These are phyloP conservation scores for Arthrobotrys pseudoclavata DNA, from an alignment of 2,329 filamentous ascomycete species.

Conservation along the genomic window DNA sequence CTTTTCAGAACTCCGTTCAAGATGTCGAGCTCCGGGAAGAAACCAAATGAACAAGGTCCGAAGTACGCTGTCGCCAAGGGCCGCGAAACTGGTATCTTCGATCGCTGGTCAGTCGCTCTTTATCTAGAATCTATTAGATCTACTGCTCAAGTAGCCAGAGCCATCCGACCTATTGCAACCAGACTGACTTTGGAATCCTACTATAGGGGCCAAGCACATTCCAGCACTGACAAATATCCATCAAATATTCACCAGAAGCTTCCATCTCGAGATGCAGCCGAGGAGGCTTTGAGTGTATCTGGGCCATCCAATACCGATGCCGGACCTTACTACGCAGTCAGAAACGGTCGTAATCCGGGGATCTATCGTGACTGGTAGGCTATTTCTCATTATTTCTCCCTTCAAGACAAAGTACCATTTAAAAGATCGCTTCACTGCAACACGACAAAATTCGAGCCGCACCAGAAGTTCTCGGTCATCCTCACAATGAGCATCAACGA, in stretches of 20 bases:
- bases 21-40: background rate
- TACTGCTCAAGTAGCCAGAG: background rate
- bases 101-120: constrained; percentile 2
- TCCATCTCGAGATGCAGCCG: constrained; percentile 24
- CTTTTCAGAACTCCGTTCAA: background rate
- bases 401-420: background rate
- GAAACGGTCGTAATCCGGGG: constrained; percentile 20
- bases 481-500: constrained; percentile 31
- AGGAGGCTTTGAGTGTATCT: constrained; percentile 1
- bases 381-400: background rate
- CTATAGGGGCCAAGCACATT: constrained; percentile 24
- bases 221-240: constrained; percentile 24
- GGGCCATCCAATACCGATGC: background rate
- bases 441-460: constrained; percentile 11
- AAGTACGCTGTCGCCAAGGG: constrained; percentile 29
- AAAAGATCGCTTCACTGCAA: background rate
- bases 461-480: constrained; percentile 33
- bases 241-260: constrained; percentile 40
- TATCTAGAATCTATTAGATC: too few species aligned
- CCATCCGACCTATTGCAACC: background rate
- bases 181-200: background rate
- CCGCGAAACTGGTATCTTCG: constrained; percentile 31
- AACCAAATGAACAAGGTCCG: background rate
- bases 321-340: constrained; percentile 30
- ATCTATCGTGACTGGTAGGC: constrained; percentile 26